These are phyloP conservation scores for Ephemerocybe angulata DNA, from an alignment of 768 basidiomycete genomes.

Conservation along the genomic window DNA sequence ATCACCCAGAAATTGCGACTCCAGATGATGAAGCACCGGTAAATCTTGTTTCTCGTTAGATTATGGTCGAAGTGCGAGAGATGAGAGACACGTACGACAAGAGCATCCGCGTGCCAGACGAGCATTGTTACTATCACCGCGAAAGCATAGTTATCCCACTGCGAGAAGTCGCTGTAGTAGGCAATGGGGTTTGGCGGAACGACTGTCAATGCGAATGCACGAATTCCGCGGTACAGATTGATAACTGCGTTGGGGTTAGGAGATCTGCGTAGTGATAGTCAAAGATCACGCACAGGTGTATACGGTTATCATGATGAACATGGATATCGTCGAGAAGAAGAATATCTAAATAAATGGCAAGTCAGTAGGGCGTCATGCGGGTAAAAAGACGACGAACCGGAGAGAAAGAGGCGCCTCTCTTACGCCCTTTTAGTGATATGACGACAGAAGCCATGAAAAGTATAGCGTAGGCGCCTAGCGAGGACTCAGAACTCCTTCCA, in stretches of 20 bases:
- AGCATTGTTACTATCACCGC: constrained; percentile 21
- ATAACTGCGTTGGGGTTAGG: constrained; percentile 6
- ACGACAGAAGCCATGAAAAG: constrained; percentile 18
- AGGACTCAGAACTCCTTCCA: not conserved
- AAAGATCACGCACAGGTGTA: constrained; percentile 19
- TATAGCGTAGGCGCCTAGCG: constrained; percentile 14
- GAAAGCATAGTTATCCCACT: constrained; percentile 22
- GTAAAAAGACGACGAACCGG: constrained; percentile 7
- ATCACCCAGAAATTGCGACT: constrained; percentile 18
- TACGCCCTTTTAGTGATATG: constrained; percentile 16
- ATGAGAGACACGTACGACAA: constrained; percentile 18
- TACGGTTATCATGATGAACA: constrained; percentile 23
- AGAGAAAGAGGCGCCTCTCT: constrained; percentile 7
- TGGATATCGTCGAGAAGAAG: constrained; percentile 18
- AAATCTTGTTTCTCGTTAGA: constrained; percentile 17
- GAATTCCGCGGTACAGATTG: constrained; percentile 20
- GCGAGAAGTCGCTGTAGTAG: constrained; percentile 20
- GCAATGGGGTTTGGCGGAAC: constrained; percentile 14
- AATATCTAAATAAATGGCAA: constrained; percentile 18
- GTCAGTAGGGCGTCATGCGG: not conserved
- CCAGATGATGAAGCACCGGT: constrained; percentile 28
- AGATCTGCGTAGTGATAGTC: not conserved
- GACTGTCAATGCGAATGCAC: constrained; percentile 18
- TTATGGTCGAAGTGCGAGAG: not conserved
- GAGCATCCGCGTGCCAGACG: constrained; percentile 26